Evolutionary conservation across 169 alveolate genomes (phyloP), one percentile per base, ranked within the genome.

Genomic region (Eimeria necatrix): DNA sequence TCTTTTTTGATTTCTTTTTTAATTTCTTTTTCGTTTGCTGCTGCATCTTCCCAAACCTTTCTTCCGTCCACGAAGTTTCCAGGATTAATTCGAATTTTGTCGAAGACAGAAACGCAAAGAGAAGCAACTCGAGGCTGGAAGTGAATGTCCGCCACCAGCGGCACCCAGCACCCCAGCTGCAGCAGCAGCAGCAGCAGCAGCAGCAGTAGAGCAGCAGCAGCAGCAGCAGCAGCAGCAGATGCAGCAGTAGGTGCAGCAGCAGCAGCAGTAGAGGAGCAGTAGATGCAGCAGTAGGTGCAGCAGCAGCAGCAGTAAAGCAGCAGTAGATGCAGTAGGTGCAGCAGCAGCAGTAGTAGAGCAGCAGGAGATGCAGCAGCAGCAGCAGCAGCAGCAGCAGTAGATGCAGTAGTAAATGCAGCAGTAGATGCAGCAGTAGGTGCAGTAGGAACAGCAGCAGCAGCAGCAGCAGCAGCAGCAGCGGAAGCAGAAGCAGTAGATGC

Each of bases 71-170:
- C 98, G 70, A 94, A 97, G 93, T 97, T 97, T 3, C 98, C 98
- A 18, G 98, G 98, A 71, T 97, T 97, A 24, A 97, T 96, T 14
- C 98, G 95, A 18, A 97, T 97, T 91, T 97, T 97, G 71, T 97
- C 98, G 93, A 93, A 97, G n/a, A 93, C 96, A 9, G 97, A 98
- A 4, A 98, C 98, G 48, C 97, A 97, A 95, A 96, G 81, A 80
- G 97, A 71, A 24, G 98, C 98, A 48, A 97, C 98, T 94, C 96
- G 96, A 10, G 98, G 98, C 46, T 94, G 95, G 91, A 97, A 97
- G 93, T 97, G 98, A 6, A 97, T 96, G 93, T 97, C 98, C 4
- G 98, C 98, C 61, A 97, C 98, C 16, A 97, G 94, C 32, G 98
- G 98, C 26, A 96, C 94, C 83, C 53, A 8, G 20, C 84, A 73